These are phyloP conservation scores for Podospora sp. DNA, from an alignment of 495 filamentous ascomycete species.

Conservation along the genomic window DNA sequence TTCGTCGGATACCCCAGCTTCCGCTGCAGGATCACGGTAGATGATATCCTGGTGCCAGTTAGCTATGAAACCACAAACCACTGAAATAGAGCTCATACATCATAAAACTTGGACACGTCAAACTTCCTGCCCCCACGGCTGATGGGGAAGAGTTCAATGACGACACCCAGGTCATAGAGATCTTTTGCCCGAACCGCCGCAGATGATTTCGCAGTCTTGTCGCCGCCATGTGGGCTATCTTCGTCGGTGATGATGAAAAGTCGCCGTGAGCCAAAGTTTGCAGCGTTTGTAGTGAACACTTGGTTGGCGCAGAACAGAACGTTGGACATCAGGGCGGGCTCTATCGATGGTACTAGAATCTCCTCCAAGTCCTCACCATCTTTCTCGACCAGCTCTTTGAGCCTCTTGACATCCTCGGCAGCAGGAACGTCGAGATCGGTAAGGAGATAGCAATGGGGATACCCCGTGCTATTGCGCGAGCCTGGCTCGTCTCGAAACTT, in stretches of 20 bases:
- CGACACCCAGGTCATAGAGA: constrained; percentile 90
- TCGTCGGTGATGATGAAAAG: constrained; percentile 96
- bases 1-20: constrained; percentile 54
- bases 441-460: constrained; percentile 91
- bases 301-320: constrained; percentile 94
- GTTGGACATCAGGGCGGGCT: constrained; percentile 81
- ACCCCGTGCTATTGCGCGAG: constrained; percentile 62
- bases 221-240: constrained; percentile 78
- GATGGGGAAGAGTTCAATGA: constrained; percentile 93
- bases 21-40: constrained; percentile 65
- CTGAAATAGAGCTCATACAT: constrained; percentile 56
- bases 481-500: constrained; percentile 75
- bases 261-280: constrained; percentile 89
- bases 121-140: constrained; percentile 74
- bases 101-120: constrained; percentile 85
- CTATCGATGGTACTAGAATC: constrained; percentile 68
- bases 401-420: constrained; percentile 79
- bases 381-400: constrained; percentile 77
- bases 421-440: constrained; percentile 86
- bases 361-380: constrained; percentile 68
- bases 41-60: constrained; percentile 70
- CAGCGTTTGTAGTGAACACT: constrained; percentile 91
- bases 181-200: constrained; percentile 90
- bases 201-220: constrained; percentile 69
- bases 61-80: neutral